Evolutionary conservation across 768 basidiomycete species (phyloP).

Genomic region (Dictyophora rubrovolvata): DNA sequence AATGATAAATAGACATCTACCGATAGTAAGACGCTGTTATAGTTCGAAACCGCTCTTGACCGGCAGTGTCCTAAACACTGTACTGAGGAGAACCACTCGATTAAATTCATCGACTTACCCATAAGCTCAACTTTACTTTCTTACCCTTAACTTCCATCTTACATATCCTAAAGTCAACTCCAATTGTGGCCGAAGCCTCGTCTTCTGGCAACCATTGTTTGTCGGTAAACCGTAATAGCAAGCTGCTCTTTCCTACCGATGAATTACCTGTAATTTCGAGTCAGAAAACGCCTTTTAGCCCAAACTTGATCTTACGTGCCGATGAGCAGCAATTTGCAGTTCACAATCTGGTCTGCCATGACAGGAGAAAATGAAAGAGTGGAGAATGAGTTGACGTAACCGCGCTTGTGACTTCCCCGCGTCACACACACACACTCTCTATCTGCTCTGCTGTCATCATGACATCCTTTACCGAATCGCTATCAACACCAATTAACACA

Average conservation of each 20-base stretch:
- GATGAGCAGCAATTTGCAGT: slow-evolving; percentile 12
- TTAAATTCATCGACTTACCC: slow-evolving; percentile 50
- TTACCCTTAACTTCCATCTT: slow-evolving; percentile 79
- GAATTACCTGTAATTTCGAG: slow-evolving; percentile 47
- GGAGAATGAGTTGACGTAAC: neutral
- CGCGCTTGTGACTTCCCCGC: neutral
- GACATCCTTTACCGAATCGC: neutral
- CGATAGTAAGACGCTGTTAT: slow-evolving; percentile 95
- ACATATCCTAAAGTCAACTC: slow-evolving; percentile 70
- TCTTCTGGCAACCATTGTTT: slow-evolving; percentile 92
- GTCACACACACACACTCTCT: neutral
- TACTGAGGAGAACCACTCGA: neutral
- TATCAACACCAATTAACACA: slow-evolving; percentile 61
- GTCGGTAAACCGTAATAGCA: slow-evolving; percentile 91
- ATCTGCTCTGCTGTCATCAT: neutral
- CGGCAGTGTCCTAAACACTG: slow-evolving; percentile 76
- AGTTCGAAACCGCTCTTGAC: slow-evolving; percentile 93
- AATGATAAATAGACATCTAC: slow-evolving; percentile 34
- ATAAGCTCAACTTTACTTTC: slow-evolving; percentile 90
- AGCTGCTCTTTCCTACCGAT: slow-evolving; percentile 86
- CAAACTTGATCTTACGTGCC: neutral
- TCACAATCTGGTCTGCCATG: slow-evolving; percentile 3
- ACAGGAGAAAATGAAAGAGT: neutral
- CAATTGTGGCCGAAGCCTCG: slow-evolving; percentile 77
- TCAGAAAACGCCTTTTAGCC: neutral